phyloP scores from a whole-genome alignment of 306 rosid species.

The Malus sylvestris region DNA sequence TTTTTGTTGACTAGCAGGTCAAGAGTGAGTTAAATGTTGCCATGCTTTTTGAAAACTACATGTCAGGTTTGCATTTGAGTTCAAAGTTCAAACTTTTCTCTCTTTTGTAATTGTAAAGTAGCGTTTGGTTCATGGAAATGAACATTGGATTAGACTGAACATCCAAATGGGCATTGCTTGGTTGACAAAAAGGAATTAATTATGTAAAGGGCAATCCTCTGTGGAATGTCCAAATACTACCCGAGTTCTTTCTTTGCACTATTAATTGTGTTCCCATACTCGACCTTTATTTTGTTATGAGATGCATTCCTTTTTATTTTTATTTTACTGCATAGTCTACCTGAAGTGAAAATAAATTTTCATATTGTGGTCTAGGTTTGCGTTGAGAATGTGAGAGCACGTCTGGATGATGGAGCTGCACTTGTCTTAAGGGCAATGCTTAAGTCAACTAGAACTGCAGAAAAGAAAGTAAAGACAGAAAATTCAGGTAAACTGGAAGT shows the following conservation, averaged over 20 bases:
- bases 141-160: not conserved
- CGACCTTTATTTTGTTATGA: not conserved
- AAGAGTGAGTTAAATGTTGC: not conserved
- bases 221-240: not conserved
- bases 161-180: not conserved
- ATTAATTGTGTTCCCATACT: not conserved
- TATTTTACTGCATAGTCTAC: constrained; percentile 4
- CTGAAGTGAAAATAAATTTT: constrained; percentile 16
- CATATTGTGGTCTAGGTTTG: constrained; percentile 44
- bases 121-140: not conserved
- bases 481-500: constrained; percentile 48
- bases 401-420: constrained; percentile 68
- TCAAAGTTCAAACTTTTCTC: not conserved
- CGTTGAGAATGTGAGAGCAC: constrained; percentile 63
- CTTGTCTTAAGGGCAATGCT: constrained; percentile 58
- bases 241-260: not conserved
- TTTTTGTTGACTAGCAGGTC: not conserved
- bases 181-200: not conserved
- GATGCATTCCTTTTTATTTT: constrained; percentile 5
- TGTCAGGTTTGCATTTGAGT: not conserved
- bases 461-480: constrained; percentile 55
- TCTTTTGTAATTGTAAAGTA: not conserved
- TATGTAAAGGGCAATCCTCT: not conserved
- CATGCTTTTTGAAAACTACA: not conserved
- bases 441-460: constrained; percentile 58